Evolutionary conservation across 306 rosid species (phyloP), one percentile per base, ranked within the genome.

Genomic region (Sicyos edulis): DNA sequence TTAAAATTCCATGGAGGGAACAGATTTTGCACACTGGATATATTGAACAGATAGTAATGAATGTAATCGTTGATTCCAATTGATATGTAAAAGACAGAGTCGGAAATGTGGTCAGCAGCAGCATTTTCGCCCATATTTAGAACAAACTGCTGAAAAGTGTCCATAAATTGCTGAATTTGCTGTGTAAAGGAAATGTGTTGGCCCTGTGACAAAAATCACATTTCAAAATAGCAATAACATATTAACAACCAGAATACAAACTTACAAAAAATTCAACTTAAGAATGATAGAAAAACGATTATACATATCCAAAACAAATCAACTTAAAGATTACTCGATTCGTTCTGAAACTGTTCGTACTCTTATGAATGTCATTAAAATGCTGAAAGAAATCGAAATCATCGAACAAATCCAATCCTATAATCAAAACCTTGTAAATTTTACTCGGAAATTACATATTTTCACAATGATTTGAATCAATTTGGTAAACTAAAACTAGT

Each of bases 31-130:
- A 93, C 89, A 42, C 86, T 81, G 17, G 96, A 85, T 0, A 76
- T 91, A 72, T 88, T 90, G 49, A 81, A 88, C 77, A 90, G 76
- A 76, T 90, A 90, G 85, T 88, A 89, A 74, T 92, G 98, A 74
- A 92, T 92, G 76, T 88, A 92, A 78, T 92, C 98, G 29, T 92
- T 92, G 80, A 92, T 90, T 73, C 98, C 92, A 72, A 90, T 85
- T 13, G 96, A 92, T 73, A 86, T 81, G 80, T 92, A 92, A 19
- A 92, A 64, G 71, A 88, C 74, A 0, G 98, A 88, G 22, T 77
- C 55, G 10, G 91, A 86, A 73, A 86, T 75, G 77, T 85, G 86
- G 70, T 26, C 69, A 44, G 58, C 70, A 9, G 96, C 81, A 76
- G 79, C 90, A 70, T 82, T 74, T 83, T 92, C 86, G 42, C 96